A percentile compares a stretch with the other conserved stretches of the same genome.
phyloP scores from a whole-genome alignment of 768 basidiomycete genomes.

The Amanita fuliginea region DNA sequence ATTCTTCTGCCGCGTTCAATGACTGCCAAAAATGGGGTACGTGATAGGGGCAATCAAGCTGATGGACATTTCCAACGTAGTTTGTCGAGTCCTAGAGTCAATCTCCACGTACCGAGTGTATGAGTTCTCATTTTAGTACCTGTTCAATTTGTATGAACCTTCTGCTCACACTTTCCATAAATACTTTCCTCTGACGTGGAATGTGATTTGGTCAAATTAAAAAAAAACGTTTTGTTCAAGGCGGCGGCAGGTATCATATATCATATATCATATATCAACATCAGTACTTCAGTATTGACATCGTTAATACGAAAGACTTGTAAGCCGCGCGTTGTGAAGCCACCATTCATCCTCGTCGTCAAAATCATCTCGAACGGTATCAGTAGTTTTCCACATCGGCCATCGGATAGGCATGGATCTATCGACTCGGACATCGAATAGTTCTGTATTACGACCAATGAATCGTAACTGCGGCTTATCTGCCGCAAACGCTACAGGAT shows the following conservation, averaged over 20 bases:
- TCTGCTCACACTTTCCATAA: no score
- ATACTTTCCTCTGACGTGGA: no score
- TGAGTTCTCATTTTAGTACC: not conserved
- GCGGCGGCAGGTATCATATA: no score
- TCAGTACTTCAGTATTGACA: no score
- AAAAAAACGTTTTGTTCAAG: no score
- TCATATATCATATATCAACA: no score
- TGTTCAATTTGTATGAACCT: no score
- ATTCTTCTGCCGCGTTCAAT: conserved; percentile 34
- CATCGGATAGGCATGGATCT: not conserved
- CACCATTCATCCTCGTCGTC: not conserved
- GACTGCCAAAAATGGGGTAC: not conserved
- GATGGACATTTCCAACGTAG: not conserved
- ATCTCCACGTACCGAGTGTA: not conserved
- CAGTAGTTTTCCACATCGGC: not conserved
- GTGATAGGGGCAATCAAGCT: not conserved
- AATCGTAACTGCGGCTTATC: not conserved
- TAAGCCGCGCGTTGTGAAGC: not conserved
- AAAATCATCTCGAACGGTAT: not conserved
- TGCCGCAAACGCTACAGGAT: not conserved
- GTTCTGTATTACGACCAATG: not conserved
- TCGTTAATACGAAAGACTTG: not conserved
- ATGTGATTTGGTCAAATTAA: no score
- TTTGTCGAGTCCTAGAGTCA: not conserved
- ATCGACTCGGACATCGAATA: not conserved